Base-by-base conservation (phyloP, 305 asterid genomes). In the Plantago lanceolata region DNA sequence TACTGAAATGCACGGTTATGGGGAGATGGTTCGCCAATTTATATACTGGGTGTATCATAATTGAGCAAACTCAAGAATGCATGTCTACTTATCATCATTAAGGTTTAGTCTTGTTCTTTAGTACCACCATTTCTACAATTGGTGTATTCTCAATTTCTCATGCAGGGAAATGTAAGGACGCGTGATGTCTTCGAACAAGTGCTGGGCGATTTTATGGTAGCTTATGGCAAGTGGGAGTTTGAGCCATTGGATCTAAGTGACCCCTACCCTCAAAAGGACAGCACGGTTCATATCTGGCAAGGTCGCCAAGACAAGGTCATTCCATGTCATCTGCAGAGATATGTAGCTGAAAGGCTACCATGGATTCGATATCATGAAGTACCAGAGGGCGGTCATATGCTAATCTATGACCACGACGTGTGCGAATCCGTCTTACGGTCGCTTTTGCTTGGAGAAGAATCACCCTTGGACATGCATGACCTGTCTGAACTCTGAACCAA, bases 331-430 rank as follows among this genome's bases (percentile, higher is more conserved):
- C 55, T 93, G 56, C 97, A 93, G 54, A 81, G 98, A 54, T 78
- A 77, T 48, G 80, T 93, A 8, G 78, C 85, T 0, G 61, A 71
- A 17, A 87, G 74, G 80, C 84, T 93, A 19, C 89, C 96, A 2
- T 93, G 98, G 98, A 85, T 93, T 67, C 81, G 76, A 57, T 93
- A 89, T 61, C 98, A 93, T 20, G 97, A 93, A 73, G 94, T 93
- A 58, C 87, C 85, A 5, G 95, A 84, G 6, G 90, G 92, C 35
- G 97, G 97, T 16, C 98, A 93, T 79, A 71, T 89, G 84, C 85
- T 89, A 19, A 90, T 85, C 49, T 89, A 92, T 72, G 93, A 92
- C 68, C 54, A 75, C 64, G 80, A 65, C 29, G 93, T 89, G 8
- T 89, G 98, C 77, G 96, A 86, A 73, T 92, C 90, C 77, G 81